Conservation (phyloP, 352 stramenopile genomes). For the Phytopythium mirpurense region DNA sequence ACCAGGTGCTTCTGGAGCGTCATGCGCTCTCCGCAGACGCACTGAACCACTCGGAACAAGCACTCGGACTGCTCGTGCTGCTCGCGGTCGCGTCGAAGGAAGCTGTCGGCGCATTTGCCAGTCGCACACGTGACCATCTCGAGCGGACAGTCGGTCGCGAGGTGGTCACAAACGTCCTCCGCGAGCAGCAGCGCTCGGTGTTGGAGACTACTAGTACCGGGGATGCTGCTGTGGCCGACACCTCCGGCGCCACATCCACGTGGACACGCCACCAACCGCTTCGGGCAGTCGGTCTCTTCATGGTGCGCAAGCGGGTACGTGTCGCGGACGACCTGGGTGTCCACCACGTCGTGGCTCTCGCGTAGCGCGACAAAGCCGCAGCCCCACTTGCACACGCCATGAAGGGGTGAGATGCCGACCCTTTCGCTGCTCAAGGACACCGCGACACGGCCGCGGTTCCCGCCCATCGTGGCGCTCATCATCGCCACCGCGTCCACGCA, state of each 20-base stretch:
- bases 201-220: no score
- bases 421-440: conserved; percentile 4
- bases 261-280: conserved; percentile 46
- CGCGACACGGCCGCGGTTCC: conserved; percentile 30
- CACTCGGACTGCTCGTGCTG: conserved; percentile 39
- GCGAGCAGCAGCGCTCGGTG: conserved; percentile 42
- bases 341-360: conserved; percentile 20
- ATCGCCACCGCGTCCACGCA: conserved; percentile 28
- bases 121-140: conserved; percentile 39
- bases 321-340: conserved; percentile 20
- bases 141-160: conserved; percentile 24
- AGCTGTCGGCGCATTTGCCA: conserved; percentile 35
- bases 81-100: conserved; percentile 14
- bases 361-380: conserved; percentile 46
- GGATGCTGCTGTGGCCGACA: conserved; percentile 15
- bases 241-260: conserved; percentile 2
- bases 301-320: conserved; percentile 39
- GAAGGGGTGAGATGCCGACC: conserved; percentile 26
- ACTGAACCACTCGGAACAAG: conserved; percentile 35
- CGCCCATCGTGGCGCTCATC: conserved; percentile 40
- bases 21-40: conserved; percentile 58
- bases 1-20: conserved; percentile 37
- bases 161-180: conserved; percentile 35
- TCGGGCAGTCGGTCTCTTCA: conserved; percentile 37
- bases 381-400: conserved; percentile 58